Base-by-base conservation (phyloP, 1,139 yeast genomes). In the Pichia sp. region DNA sequence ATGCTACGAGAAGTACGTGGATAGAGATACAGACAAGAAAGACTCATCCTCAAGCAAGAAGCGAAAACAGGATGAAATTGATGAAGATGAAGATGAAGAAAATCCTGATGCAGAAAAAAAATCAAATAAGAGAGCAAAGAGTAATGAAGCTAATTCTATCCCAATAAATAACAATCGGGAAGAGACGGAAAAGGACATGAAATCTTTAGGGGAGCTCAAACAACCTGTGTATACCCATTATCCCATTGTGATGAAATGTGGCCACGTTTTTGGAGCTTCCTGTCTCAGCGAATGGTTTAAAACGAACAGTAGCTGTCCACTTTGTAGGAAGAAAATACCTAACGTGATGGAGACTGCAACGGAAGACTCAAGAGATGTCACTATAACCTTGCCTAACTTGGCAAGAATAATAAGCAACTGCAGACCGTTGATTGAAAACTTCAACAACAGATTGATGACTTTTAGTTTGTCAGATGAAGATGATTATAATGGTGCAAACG, bases 161-260 rank as follows among this genome's bases (percentile, higher is more conserved):
- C 50, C 59, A 13, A 15, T 31, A 19, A 31, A 15, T 13, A 36
- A 7, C n/a, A 15, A 6, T 4, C 49, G 26, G 10, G 30, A n/a
- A 36, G 19, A 29, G 44, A 11, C 19, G 23, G 23, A 16, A 13
- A 40, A 16, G 45, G n/a, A 15, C 5, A 8, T 13, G 6, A 36
- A 36, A 15, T 8, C 15, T 13, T 15, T 15, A 36, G 40, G n/a
- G 15, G n/a, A 36, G 40, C 15, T 13, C 40, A 36, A 36, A 13
- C 40, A 36, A 15, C 40, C 40, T 15, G 7, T 19, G 43, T 59
- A 77, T 63, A 67, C 71, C 8, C 97, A 90, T 68, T 68, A 76
- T 8, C 85, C 97, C 0, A 73, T 87, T 1, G 74, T 78, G 59
- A 75, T 92, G 79, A 95, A 96, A 0, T 92, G 98, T 70, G 82